phyloP scores from a whole-genome alignment of 176 grass and related monocot genomes.

The Melocanna baccifera region DNA sequence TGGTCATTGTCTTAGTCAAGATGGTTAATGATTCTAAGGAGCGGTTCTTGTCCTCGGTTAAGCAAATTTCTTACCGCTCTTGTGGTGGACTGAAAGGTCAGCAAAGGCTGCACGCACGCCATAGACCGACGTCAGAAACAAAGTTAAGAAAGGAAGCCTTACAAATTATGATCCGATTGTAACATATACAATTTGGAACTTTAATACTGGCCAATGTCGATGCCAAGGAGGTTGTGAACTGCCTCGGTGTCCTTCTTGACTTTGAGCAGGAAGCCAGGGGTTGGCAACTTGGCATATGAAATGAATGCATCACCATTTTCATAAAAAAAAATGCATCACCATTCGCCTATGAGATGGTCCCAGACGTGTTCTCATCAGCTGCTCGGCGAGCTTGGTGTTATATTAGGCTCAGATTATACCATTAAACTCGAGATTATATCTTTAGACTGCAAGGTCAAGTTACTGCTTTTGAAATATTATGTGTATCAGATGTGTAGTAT shows the following conservation, averaged over 20 bases:
- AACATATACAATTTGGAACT: constrained; percentile 31
- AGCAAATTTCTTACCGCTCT: not conserved
- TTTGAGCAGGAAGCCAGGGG: constrained; percentile 1
- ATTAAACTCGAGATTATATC: not conserved
- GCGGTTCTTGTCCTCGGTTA: not conserved
- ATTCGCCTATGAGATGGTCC: constrained; percentile 7
- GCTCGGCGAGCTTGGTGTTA: not conserved
- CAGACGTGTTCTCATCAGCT: not conserved
- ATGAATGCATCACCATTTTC: not conserved
- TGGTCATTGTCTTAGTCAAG: not conserved
- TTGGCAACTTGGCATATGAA: not conserved
- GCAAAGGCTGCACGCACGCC: constrained; percentile 48
- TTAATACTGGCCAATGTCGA: constrained; percentile 27
- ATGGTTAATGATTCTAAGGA: not conserved
- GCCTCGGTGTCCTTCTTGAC: constrained; percentile 29
- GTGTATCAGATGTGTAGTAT: not conserved
- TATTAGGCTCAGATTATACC: not conserved
- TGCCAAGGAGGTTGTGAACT: constrained; percentile 10
- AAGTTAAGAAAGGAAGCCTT: constrained; percentile 37
- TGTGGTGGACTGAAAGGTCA: constrained; percentile 35
- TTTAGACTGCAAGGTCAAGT: not conserved
- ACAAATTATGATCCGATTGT: constrained; percentile 23
- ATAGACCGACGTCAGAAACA: constrained; percentile 38
- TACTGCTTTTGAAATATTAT: not conserved
- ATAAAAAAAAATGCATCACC: not conserved